A percentile compares a stretch with the other conserved stretches of the same genome.
Evolutionary conservation across 1,139 yeast species (phyloP).

Genomic region (Geotrichum klebahnii): DNA sequence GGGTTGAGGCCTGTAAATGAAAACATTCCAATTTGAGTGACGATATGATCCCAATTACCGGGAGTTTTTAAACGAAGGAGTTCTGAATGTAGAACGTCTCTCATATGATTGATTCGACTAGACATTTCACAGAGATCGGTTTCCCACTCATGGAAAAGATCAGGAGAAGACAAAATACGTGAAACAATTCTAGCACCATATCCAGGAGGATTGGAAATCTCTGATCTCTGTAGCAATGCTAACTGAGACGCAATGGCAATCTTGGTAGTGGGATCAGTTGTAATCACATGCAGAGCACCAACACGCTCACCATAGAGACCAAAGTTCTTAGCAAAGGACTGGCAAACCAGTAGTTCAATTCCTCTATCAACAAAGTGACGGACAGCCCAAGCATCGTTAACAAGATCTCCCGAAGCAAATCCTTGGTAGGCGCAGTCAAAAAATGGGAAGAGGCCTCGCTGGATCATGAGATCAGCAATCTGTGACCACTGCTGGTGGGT

Average conservation of each 20-base stretch:
- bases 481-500: slow-evolving; percentile 71
- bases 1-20: slow-evolving; percentile 78
- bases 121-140: slow-evolving; percentile 73
- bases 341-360: slow-evolving; percentile 65
- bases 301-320: slow-evolving; percentile 95
- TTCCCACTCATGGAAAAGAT: slow-evolving; percentile 70
- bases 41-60: slow-evolving; percentile 80
- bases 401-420: slow-evolving; percentile 68
- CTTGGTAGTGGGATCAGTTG: slow-evolving; percentile 34
- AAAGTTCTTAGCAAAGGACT: slow-evolving; percentile 95
- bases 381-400: slow-evolving; percentile 50
- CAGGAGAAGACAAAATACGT: slow-evolving; percentile 59
- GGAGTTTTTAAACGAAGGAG: slow-evolving; percentile 55
- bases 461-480: slow-evolving; percentile 57
- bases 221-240: slow-evolving; percentile 74
- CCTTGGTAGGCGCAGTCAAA: slow-evolving; percentile 96
- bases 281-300: slow-evolving; percentile 69
- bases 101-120: slow-evolving; percentile 69
- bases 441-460: slow-evolving; percentile 61
- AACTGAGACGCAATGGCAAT: slow-evolving; percentile 67
- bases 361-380: slow-evolving; percentile 44
- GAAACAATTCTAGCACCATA: slow-evolving; percentile 90
- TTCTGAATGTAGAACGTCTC: slow-evolving; percentile 47
- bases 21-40: slow-evolving; percentile 94
- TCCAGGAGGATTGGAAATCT: slow-evolving; percentile 90